Percentiles rank a stretch among this genome's conserved stretches.
phyloP scores from a whole-genome alignment of 257 asterid species.

The Forsythia viridissima region DNA sequence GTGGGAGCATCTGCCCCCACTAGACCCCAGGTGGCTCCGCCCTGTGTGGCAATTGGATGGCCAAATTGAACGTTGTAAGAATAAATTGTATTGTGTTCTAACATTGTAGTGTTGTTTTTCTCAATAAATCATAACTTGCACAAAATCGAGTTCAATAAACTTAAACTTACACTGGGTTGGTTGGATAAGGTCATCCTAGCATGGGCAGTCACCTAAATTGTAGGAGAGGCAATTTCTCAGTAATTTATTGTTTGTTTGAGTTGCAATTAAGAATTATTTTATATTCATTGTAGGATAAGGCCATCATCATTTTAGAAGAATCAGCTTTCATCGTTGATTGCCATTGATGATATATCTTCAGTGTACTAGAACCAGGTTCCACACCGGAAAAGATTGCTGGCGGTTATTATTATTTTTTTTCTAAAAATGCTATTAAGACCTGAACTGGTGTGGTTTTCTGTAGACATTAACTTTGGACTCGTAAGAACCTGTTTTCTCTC shows the following conservation, averaged over 20 bases:
- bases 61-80: background rate
- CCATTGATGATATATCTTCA: too few relatives aligned
- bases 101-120: background rate
- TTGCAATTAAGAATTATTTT: background rate
- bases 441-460: too few relatives aligned
- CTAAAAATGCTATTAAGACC: too few relatives aligned
- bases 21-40: too few relatives aligned
- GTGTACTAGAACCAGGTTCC: too few relatives aligned
- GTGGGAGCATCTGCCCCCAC: too few relatives aligned
- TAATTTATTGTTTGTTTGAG: background rate
- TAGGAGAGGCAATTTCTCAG: background rate
- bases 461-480: too few relatives aligned
- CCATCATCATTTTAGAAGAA: background rate
- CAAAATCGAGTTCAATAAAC: too few relatives aligned
- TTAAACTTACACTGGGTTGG: background rate
- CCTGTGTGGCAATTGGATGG: background rate
- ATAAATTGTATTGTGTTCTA: background rate
- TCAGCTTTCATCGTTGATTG: background rate
- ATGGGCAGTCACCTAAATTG: background rate
- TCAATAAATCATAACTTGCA: too few relatives aligned
- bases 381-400: too few relatives aligned
- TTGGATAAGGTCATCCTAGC: background rate
- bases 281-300: background rate
- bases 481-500: too few relatives aligned
- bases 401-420: too few relatives aligned